Conservation (phyloP, 192 early-diverging fungal genomes). For the Coemansia erecta region DNA sequence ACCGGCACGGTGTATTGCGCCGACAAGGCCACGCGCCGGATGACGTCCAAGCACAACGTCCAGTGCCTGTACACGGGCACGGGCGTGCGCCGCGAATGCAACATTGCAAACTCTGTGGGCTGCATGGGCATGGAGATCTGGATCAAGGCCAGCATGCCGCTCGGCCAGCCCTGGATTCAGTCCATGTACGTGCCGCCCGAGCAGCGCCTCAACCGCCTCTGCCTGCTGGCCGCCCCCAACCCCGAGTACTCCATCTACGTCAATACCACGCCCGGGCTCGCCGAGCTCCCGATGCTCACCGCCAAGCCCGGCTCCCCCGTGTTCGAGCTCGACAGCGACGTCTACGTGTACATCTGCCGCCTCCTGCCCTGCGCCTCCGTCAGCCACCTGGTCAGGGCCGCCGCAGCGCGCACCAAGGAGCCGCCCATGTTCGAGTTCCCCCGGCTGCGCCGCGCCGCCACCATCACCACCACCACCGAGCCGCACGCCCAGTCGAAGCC, state of each 20-base stretch:
- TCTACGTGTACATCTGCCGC: conserved; percentile 47
- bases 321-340: conserved; percentile 53
- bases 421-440: conserved; percentile 44
- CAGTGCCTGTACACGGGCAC: conserved; percentile 41
- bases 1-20: conserved; percentile 23
- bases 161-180: conserved; percentile 47
- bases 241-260: conserved; percentile 14
- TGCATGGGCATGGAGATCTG: conserved; percentile 40
- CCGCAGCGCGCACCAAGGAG: conserved; percentile 10
- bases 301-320: conserved; percentile 12
- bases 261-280: conserved; percentile 15
- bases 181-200: conserved; percentile 38
- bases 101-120: neutral
- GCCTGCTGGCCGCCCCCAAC: conserved; percentile 37
- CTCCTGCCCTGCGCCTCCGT: conserved; percentile 40
- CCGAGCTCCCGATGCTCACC: conserved; percentile 20
- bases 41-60: conserved; percentile 25
- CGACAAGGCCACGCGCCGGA: neutral
- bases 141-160: conserved; percentile 48
- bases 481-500: neutral
- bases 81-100: conserved; percentile 23
- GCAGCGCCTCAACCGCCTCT: conserved; percentile 40
- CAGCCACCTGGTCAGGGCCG: conserved; percentile 13
- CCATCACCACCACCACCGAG: conserved; percentile 12
- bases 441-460: conserved; percentile 27